phyloP scores from a whole-genome alignment of 306 rosid species.

The Rosa chinensis region DNA sequence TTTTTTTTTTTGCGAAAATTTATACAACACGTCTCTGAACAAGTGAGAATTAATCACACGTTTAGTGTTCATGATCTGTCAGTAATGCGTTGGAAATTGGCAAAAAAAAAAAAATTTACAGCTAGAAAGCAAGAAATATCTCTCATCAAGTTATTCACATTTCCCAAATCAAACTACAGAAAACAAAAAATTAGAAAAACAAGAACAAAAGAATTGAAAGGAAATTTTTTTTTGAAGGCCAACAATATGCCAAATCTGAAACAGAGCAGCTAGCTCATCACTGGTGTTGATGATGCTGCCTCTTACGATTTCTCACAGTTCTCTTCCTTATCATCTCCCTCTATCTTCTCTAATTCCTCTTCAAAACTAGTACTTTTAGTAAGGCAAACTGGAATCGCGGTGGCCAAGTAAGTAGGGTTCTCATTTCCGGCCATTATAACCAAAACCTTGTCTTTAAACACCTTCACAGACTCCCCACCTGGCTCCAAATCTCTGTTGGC shows the following conservation, averaged over 20 bases:
- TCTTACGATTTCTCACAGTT: constrained; percentile 31
- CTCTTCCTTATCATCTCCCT: constrained; percentile 2
- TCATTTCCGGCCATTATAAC: constrained; percentile 91
- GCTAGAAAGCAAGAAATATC: not conserved
- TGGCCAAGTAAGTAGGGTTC: constrained; percentile 77
- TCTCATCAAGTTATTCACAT: constrained; percentile 46
- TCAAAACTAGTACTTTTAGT: constrained; percentile 15
- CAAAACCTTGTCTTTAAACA: constrained; percentile 64
- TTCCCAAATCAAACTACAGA: constrained; percentile 35
- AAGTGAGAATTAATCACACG: not conserved
- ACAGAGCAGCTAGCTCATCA: not conserved
- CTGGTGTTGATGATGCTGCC: constrained; percentile 16
- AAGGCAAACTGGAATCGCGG: constrained; percentile 56
- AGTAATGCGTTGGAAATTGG: not conserved
- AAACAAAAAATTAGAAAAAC: not conserved
- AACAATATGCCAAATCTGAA: not conserved
- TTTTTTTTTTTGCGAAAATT: not conserved
- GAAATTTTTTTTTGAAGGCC: not conserved
- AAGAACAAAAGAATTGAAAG: not conserved
- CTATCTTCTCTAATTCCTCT: not conserved
- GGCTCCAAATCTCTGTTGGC: constrained; percentile 40
- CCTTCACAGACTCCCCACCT: constrained; percentile 28
- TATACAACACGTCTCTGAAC: not conserved
- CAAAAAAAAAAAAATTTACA: not conserved
- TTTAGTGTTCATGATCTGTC: not conserved